Conservation (phyloP, 1,284 basidiomycete genomes). For the Microbotryomycetes sp. region DNA sequence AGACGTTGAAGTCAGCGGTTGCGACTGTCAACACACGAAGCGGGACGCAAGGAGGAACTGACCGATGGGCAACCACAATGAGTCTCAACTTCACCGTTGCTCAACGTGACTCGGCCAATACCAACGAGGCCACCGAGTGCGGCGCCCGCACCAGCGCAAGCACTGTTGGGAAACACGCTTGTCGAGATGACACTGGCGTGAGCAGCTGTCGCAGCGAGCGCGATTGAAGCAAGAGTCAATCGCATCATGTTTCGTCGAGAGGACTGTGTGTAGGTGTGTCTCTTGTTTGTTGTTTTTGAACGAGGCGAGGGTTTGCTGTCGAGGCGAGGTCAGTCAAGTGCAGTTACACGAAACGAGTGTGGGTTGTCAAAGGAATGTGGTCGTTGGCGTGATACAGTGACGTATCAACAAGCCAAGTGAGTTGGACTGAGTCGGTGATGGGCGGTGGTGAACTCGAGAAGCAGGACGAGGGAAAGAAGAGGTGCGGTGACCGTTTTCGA, state of each 20-base stretch:
- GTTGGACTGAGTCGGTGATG: neutral
- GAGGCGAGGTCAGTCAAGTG: neutral
- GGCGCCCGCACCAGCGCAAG: slow-evolving; percentile 21
- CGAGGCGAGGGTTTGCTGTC: too few species aligned
- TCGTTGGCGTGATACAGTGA: neutral
- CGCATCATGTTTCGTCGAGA: slow-evolving; percentile 18
- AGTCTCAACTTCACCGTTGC: slow-evolving; percentile 26
- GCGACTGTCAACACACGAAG: neutral
- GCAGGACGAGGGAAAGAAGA: neutral
- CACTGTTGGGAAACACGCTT: slow-evolving; percentile 32
- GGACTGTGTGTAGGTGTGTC: neutral
- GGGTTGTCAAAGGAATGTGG: neutral
- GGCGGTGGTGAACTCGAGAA: neutral
- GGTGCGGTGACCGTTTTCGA: neutral
- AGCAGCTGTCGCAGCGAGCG: slow-evolving; percentile 17
- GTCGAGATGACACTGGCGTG: slow-evolving; percentile 25
- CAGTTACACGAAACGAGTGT: neutral
- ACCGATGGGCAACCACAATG: slow-evolving; percentile 32
- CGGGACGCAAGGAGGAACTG: neutral
- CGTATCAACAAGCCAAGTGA: neutral
- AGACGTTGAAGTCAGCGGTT: neutral
- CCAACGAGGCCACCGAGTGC: slow-evolving; percentile 25
- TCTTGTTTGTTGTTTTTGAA: neutral
- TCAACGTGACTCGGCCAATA: slow-evolving; percentile 21
- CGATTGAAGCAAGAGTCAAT: slow-evolving; percentile 20